Evolutionary conservation across 495 filamentous ascomycete genomes (phyloP), one percentile per base, ranked within the genome.

Genomic region (Friedmanniomyces simplex): DNA sequence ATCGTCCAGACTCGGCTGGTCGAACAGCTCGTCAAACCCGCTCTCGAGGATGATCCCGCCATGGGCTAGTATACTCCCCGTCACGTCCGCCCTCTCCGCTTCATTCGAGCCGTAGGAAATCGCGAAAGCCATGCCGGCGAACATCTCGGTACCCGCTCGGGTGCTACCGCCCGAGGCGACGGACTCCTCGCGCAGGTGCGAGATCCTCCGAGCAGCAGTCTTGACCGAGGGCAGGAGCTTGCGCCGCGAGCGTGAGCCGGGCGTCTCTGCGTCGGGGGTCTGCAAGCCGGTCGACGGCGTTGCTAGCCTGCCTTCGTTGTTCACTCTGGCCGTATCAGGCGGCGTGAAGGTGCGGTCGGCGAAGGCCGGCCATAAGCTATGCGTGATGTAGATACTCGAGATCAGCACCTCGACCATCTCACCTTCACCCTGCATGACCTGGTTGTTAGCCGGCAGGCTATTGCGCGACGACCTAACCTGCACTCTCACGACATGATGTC

Each of bases 1-100:
- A 28, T 26, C 48, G 25, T 58, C 32, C 3, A 46, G 52, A 32
- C 70, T 10, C 76, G 74, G 36, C 24, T 75, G 62, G 5, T 83
- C 78, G 62, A 97, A 98, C 10, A 98, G 74, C 59, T 87, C 82
- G 50, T 94, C 85, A 62, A 98, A 96, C 0, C 89, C 89, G 42
- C 80, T 77, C 2, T 80, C 69, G 0, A 98, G 71, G 26, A 98
- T 73, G 10, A 69, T 68, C 1, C 90, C 93, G 26, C 90, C 93
- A 60, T 89, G 79, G 11, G 71, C 65, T 1, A 71, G 61, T 8
- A 84, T 82, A 51, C 77, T 69, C 21, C 67, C 68, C 0, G 68
- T 74, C 24, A 79, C 69, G 20, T 76, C 75, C 22, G 78, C 76
- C 50, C 77, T 79, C 26, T 68, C 67, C 34, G 65, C 71, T 37